Base-by-base conservation (phyloP, 345 rosid species). In the Populus pruinosa region DNA sequence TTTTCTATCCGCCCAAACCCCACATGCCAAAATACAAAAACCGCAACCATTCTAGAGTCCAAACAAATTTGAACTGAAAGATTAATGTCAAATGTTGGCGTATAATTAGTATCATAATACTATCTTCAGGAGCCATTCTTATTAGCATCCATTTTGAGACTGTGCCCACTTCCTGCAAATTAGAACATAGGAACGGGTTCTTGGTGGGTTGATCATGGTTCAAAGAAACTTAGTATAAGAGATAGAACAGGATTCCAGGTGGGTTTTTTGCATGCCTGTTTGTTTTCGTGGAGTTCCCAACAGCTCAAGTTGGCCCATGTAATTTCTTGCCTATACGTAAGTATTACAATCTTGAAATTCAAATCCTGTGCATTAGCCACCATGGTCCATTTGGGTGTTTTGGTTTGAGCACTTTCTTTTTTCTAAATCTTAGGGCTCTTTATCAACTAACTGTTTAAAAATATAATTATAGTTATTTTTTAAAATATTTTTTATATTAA, bases 391-490 rank as follows among this genome's bases (percentile, higher is more conserved):
- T 47, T 47, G 50, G 50, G 18, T n/a, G 1, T 3, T 59, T 56
- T 59, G 11, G 23, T 56, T 8, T 56, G 14, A 59, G 11, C 29
- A 11, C 13, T 3, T 21, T 21, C 2, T 4, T 0, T 21, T 55
- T 55, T 53, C 21, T 20, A 55, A 20, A 10, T 41, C 3, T 9
- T 41, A 9, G 4, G 3, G 33, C 33, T 31, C 33, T 31, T 31
- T 31, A 31, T 31, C 33, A 2, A 31, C 33, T 31, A 2, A 0
- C 4, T 31, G 4, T 2, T 31, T 31, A 31, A 5, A 0, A 33
- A 33, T 33, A 0, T 33, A 4, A 0, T 4, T 33, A 0, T 3
- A 0, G 0, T 33, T 33, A 5, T 0, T 33, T 33, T 33, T 33
- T 0, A 33, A 33, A 33, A 33, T 33, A 33, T 0, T 4, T 33